Evolutionary conservation across 228 moss, liverwort and hornwort genomes (phyloP).

Genomic region (Sphagnum magellanicum): DNA sequence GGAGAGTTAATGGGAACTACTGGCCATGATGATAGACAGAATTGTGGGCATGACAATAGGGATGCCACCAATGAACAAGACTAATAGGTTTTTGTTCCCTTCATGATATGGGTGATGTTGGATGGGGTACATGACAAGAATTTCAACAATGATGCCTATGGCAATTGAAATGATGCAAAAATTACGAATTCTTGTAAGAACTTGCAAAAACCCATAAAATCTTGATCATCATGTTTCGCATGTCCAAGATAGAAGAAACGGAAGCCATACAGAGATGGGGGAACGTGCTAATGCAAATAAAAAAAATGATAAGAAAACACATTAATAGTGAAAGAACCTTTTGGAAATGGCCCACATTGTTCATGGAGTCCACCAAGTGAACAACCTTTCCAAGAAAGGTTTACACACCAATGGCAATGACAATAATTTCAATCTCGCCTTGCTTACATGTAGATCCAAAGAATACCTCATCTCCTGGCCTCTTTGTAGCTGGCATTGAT

Average conservation of each 20-base stretch:
- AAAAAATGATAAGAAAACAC: too few relatives aligned
- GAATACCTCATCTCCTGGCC: slow-evolving; percentile 36
- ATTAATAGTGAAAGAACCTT: neutral
- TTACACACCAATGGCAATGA: slow-evolving; percentile 50
- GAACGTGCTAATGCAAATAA: too few relatives aligned
- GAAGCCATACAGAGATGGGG: too few relatives aligned
- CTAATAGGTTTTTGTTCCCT: slow-evolving; percentile 17
- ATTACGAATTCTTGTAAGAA: slow-evolving; percentile 16
- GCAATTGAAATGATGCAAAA: slow-evolving; percentile 20
- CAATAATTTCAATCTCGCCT: slow-evolving; percentile 47
- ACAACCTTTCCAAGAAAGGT: slow-evolving; percentile 32
- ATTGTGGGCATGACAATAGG: slow-evolving; percentile 25
- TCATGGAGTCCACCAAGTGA: slow-evolving; percentile 18
- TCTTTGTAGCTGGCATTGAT: slow-evolving; percentile 33
- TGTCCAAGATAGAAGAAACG: too few relatives aligned
- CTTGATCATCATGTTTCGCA: too few relatives aligned
- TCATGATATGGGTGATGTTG: slow-evolving; percentile 17
- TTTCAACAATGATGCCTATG: neutral
- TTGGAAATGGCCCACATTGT: slow-evolving; percentile 26
- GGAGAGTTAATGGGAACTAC: slow-evolving; percentile 17
- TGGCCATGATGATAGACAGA: slow-evolving; percentile 20
- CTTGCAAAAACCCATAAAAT: neutral
- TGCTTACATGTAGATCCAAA: slow-evolving; percentile 56
- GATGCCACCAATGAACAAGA: slow-evolving; percentile 20
- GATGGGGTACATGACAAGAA: slow-evolving; percentile 9